Evolutionary conservation across 768 basidiomycete species (phyloP).

Genomic region (Sarcomyxa edulis): DNA sequence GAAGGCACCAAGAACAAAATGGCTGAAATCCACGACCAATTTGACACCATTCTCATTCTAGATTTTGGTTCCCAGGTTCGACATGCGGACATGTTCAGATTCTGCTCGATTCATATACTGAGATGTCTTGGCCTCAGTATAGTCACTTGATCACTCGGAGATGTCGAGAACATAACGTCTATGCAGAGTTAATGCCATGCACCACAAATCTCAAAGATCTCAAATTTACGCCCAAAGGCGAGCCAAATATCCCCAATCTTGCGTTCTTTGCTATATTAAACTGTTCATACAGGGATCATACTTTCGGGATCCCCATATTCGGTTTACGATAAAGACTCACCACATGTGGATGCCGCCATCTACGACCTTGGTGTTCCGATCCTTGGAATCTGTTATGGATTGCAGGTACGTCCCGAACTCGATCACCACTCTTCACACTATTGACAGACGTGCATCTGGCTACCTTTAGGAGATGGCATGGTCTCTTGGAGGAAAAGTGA

Average conservation of each 20-base stretch:
- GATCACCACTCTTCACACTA: neutral
- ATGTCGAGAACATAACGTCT: slow-evolving; percentile 96
- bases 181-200: slow-evolving; percentile 96
- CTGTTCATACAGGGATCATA: slow-evolving; percentile 74
- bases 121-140: slow-evolving; percentile 49
- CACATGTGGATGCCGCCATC: slow-evolving; percentile 89
- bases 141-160: slow-evolving; percentile 96
- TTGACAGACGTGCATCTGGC: neutral
- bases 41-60: slow-evolving; percentile 92
- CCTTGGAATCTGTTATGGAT: slow-evolving; percentile 95
- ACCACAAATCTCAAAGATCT: slow-evolving; percentile 86
- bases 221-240: slow-evolving; percentile 92
- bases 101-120: neutral
- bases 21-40: slow-evolving; percentile 91
- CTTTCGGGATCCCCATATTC: slow-evolving; percentile 98
- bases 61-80: slow-evolving; percentile 96
- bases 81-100: neutral
- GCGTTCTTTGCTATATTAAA: too few relatives aligned
- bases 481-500: slow-evolving; percentile 79
- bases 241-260: neutral
- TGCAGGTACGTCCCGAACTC: slow-evolving; percentile 58
- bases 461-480: slow-evolving; percentile 85
- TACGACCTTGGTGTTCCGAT: slow-evolving; percentile 88
- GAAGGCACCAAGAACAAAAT: too few relatives aligned
- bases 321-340: slow-evolving; percentile 89